Base-by-base conservation (phyloP, 768 basidiomycete genomes). In the Albatrellus ellisii region DNA sequence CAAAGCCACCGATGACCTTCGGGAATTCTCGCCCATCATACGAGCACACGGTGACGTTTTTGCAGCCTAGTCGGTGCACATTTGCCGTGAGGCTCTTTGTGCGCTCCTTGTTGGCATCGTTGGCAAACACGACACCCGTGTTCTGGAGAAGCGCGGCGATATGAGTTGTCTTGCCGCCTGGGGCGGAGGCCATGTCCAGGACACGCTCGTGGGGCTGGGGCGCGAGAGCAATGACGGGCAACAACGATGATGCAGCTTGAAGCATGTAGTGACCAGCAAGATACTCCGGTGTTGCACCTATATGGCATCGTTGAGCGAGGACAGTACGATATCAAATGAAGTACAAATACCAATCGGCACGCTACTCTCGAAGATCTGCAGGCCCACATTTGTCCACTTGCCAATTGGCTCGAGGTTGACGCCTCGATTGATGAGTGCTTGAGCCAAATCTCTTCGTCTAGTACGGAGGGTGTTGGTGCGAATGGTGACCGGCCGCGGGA, bases 251-350 rank as follows among this genome's bases (percentile, higher is more conserved):
- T 9, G 95, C 95, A 5, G 95, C 89, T 67, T 99, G 95, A 20
- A 98, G 83, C 88, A 99, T 98, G 63, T 99, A 99, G 58, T 99
- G 92, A 2, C 95, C 95, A 0, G 95, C 91, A 28, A 99, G 77
- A 62, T 99, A 99, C 64, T 99, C 95, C 9, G 95, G 95, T 2
- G 95, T 98, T 5, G 95, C 95, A 58, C 86, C 79, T 80, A 51
- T 26, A 25, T 31, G 39, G 26, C 27, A 36, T 34, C 28, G 44
- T 21, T 38, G 31, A 44, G 18, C 29, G 41, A 17, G 22, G 31
- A 8, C 10, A 20, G 39, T 33, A 38, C 29, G n/a, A 43, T 4
- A 10, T 6, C 37, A 27, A n/a, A 15, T n/a, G 15, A 18, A n/a
- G 22, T 34, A 24, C 15, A 47, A 56, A 39, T 53, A 75, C 88